These are phyloP conservation scores for sweet orange (Citrus sinensis) DNA, from an alignment of 345 rosid species.

Conservation along the genomic window DNA sequence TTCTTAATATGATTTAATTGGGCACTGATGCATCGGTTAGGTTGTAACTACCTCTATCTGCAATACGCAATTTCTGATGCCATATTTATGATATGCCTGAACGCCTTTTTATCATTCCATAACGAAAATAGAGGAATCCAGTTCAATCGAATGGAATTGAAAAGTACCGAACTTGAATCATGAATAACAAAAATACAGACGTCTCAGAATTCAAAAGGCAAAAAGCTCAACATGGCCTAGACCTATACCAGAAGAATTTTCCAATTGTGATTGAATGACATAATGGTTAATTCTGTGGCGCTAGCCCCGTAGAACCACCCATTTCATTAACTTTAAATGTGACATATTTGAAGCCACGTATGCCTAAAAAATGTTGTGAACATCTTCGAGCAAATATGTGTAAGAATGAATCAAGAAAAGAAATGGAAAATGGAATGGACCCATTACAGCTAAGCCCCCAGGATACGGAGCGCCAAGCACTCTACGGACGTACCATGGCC, in stretches of 20 bases:
- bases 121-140: background rate
- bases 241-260: background rate
- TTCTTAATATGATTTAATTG: background rate
- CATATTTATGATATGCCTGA: background rate
- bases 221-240: background rate
- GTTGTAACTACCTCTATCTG: background rate
- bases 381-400: background rate
- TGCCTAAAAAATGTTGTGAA: background rate
- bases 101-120: background rate
- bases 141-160: background rate
- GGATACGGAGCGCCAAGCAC: constrained; percentile 1
- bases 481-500: constrained; percentile 16
- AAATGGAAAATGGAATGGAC: background rate
- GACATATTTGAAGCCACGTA: background rate
- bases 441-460: constrained; percentile 19
- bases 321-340: background rate
- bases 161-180: background rate
- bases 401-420: background rate
- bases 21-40: background rate
- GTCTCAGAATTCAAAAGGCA: background rate
- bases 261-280: background rate
- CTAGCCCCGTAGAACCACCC: background rate
- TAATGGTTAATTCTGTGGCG: background rate
- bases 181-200: background rate
- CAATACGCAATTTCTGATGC: background rate